Evolutionary conservation across 768 basidiomycete species (phyloP), one percentile per base, ranked within the genome.

Genomic region (Lyophyllum shimeji): DNA sequence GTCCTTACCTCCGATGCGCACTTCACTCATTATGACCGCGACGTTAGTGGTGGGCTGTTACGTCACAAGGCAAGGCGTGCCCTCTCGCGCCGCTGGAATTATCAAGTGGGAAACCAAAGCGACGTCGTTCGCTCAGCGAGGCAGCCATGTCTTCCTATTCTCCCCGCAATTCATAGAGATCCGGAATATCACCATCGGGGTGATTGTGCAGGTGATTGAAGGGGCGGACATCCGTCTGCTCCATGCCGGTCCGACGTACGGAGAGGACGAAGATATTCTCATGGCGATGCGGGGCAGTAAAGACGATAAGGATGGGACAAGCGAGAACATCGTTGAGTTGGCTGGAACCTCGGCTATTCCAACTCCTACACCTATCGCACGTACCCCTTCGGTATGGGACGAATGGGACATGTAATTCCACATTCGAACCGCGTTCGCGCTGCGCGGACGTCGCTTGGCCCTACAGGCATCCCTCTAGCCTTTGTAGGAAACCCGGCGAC

Each of bases 121-220:
- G 11, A 73, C 70, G 2, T 75, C 86, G 1, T 93, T 79, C 63
- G 81, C 84, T 9, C 69, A 81, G 44, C 83, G 88, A 13, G 80
- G 81, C 8, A 76, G 76, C 6, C 80, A 90, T 62, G 57, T 93
- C 60, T 75, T 94, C 18, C 81, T 94, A 27, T 82, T 93, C 71
- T 90, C 89, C 7, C 63, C 82, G 15, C 79, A 84, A 53, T 93
- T 89, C 67, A 77, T 94, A 63, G 92, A 94, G 67, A 74, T 93
- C 24, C 83, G 92, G 53, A 76, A 83, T 56, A 71, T 83, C 24
- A 69, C 74, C 13, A 87, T 85, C 1, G 86, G 89, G 3, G 70
- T 81, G 49, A 82, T 94, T 18, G 82, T 86, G n/a, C 92, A 94
- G 69, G 88, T 92, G n/a, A 84, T 93, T 43, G 87, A 90, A 63